Percentiles rank a stretch among this genome's conserved stretches.
Evolutionary conservation across 2,329 filamentous ascomycete species (phyloP).

Genomic region (Ophioceras dolichostomum): DNA sequence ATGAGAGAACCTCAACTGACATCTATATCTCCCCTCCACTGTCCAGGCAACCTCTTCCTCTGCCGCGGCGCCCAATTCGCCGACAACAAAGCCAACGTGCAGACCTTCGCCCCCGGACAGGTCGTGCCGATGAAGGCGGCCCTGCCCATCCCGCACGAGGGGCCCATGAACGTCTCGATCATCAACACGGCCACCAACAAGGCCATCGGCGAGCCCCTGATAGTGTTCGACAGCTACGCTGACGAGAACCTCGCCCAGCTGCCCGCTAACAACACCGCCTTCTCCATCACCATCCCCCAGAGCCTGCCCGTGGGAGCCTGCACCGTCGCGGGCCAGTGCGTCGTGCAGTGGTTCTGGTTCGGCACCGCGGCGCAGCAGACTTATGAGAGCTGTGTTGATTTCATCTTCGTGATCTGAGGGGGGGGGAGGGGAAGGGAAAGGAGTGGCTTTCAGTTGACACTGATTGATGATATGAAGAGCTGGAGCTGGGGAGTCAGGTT

Average conservation of each 20-base stretch:
- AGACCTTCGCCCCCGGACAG: constrained; percentile 29
- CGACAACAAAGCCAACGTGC: constrained; percentile 29
- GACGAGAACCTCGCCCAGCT: constrained; percentile 23
- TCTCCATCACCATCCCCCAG: constrained; percentile 26
- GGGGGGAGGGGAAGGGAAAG: background rate
- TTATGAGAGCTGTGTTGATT: constrained; percentile 26
- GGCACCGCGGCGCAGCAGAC: constrained; percentile 22
- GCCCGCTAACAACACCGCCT: constrained; percentile 28
- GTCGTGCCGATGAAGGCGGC: constrained; percentile 25
- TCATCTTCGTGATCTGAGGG: constrained; percentile 10
- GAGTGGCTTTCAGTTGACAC: background rate
- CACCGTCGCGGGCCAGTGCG: constrained; percentile 18
- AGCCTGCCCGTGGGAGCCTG: constrained; percentile 16
- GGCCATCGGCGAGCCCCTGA: constrained; percentile 38
- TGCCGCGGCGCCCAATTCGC: constrained; percentile 34
- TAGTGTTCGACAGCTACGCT: constrained; percentile 42
- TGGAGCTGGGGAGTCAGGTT: too few relatives aligned
- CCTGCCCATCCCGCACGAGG: constrained; percentile 31
- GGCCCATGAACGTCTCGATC: constrained; percentile 42
- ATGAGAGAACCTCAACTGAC: too few relatives aligned
- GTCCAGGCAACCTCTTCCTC: constrained; percentile 28
- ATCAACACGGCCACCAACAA: constrained; percentile 39
- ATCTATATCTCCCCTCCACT: too few relatives aligned
- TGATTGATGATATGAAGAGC: too few relatives aligned
- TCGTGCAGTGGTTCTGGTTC: constrained; percentile 33